A percentile compares a stretch with the other conserved stretches of the same genome.
Evolutionary conservation across 1,139 yeast genomes (phyloP).

Genomic region (Blastobotrys ciferrii): DNA sequence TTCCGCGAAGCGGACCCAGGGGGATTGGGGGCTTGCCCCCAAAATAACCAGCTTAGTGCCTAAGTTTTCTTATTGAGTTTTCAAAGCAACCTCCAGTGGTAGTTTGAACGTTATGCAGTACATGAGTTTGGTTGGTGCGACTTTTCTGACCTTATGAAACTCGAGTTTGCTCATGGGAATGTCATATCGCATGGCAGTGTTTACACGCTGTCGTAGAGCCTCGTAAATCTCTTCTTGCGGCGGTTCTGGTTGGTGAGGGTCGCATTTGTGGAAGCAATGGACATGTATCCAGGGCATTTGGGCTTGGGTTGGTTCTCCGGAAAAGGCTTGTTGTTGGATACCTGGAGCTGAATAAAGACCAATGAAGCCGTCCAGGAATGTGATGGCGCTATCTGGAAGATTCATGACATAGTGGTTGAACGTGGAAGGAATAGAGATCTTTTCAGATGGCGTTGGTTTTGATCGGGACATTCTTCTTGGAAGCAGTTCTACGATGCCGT

Average conservation of each 20-base stretch:
- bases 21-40: too few species aligned
- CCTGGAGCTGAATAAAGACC: conserved; percentile 56
- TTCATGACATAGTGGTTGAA: conserved; percentile 88
- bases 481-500: conserved; percentile 23
- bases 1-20: too few species aligned
- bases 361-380: conserved; percentile 72
- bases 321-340: conserved; percentile 37
- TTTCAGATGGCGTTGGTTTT: conserved; percentile 23
- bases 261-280: conserved; percentile 89
- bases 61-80: background rate
- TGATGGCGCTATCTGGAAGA: conserved; percentile 87
- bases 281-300: conserved; percentile 74
- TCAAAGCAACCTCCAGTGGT: conserved; percentile 73
- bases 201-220: conserved; percentile 61
- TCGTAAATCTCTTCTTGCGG: conserved; percentile 58
- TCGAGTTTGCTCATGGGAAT: conserved; percentile 46
- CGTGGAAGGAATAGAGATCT: conserved; percentile 51
- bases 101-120: conserved; percentile 78
- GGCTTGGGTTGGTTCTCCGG: conserved; percentile 14
- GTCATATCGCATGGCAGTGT: conserved; percentile 50
- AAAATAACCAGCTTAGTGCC: too few species aligned
- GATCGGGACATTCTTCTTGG: conserved; percentile 28
- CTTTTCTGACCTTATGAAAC: conserved; percentile 86
- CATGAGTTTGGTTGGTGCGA: conserved; percentile 97
- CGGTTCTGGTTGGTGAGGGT: conserved; percentile 70